phyloP scores from a whole-genome alignment of 1,284 basidiomycete species.

The Cutaneotrichosporon sp. region DNA sequence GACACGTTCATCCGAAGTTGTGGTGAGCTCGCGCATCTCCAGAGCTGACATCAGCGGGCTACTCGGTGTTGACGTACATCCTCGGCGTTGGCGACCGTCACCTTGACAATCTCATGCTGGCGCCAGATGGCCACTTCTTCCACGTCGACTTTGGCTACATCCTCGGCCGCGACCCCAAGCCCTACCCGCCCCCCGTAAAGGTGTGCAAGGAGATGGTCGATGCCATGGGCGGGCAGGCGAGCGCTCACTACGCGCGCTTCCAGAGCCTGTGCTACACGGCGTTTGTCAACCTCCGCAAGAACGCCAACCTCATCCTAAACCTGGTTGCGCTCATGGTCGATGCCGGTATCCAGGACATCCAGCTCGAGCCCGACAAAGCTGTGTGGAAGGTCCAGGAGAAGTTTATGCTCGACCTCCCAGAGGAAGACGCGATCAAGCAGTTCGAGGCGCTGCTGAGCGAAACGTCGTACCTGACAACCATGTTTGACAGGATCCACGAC shows the following conservation, averaged over 20 bases:
- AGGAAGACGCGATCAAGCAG: slow-evolving; percentile 96
- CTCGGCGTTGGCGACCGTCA: slow-evolving; percentile 97
- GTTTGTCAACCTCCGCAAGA: slow-evolving; percentile 92
- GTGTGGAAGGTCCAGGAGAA: slow-evolving; percentile 85
- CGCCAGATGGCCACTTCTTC: slow-evolving; percentile 90
- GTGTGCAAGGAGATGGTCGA: slow-evolving; percentile 99
- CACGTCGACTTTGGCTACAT: slow-evolving; percentile 99
- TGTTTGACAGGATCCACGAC: slow-evolving; percentile 84
- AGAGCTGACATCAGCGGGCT: slow-evolving; percentile 69
- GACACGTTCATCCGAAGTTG: slow-evolving; percentile 97
- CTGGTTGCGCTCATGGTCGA: slow-evolving; percentile 96
- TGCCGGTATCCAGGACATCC: slow-evolving; percentile 97
- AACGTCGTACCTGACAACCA: slow-evolving; percentile 88
- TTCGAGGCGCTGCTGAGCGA: slow-evolving; percentile 93
- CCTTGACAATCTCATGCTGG: slow-evolving; percentile 89
- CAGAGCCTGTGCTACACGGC: slow-evolving; percentile 95
- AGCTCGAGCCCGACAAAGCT: slow-evolving; percentile 66
- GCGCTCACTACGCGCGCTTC: slow-evolving; percentile 90
- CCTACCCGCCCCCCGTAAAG: slow-evolving; percentile 96
- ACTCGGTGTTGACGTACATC: slow-evolving; percentile 96
- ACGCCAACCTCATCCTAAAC: slow-evolving; percentile 97
- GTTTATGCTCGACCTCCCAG: slow-evolving; percentile 88
- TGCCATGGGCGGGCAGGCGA: slow-evolving; percentile 95
- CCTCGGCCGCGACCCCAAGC: slow-evolving; percentile 95
- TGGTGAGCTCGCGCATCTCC: slow-evolving; percentile 62